Evolutionary conservation across 2,329 filamentous ascomycete species (phyloP).

Genomic region (Exophiala dermatitidis): DNA sequence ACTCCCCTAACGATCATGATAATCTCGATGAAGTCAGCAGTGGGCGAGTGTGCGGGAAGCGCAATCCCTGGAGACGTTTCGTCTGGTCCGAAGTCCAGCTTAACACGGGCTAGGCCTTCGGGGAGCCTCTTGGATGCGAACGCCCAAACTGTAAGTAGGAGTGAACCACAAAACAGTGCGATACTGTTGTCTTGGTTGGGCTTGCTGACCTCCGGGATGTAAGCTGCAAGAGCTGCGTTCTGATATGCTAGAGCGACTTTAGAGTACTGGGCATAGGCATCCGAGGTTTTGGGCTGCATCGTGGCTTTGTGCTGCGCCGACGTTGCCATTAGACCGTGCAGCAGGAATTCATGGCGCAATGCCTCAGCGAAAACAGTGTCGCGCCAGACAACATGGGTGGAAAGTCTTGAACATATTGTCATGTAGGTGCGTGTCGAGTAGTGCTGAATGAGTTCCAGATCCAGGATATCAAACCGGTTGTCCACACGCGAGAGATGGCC

Average conservation of each 20-base stretch:
- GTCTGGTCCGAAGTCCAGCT: constrained; percentile 14
- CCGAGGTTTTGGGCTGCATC: constrained; percentile 20
- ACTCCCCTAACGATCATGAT: constrained; percentile 25
- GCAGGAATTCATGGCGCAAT: constrained; percentile 36
- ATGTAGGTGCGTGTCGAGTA: constrained; percentile 38
- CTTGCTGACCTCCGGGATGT: constrained; percentile 24
- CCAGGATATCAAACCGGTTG: constrained; percentile 30
- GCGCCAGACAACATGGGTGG: constrained; percentile 34
- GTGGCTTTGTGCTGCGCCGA: constrained; percentile 38
- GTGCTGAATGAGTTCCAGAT: constrained; percentile 40
- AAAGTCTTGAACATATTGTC: constrained; percentile 25
- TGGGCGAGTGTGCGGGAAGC: constrained; percentile 17
- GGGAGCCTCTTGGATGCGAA: constrained; percentile 26
- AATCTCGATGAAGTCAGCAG: constrained; percentile 24
- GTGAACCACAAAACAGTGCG: constrained; percentile 25
- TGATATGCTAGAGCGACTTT: constrained; percentile 26
- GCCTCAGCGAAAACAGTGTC: constrained; percentile 37
- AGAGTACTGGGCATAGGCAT: constrained; percentile 24
- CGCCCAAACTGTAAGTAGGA: constrained; percentile 25
- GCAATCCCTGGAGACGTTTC: constrained; percentile 17
- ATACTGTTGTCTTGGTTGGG: constrained; percentile 25
- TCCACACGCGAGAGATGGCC: neutral
- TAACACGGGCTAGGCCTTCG: constrained; percentile 23
- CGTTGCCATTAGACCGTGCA: constrained; percentile 38
- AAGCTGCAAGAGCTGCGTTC: constrained; percentile 24